phyloP scores from a whole-genome alignment of 1,284 basidiomycete species.

The Grifola frondosa region DNA sequence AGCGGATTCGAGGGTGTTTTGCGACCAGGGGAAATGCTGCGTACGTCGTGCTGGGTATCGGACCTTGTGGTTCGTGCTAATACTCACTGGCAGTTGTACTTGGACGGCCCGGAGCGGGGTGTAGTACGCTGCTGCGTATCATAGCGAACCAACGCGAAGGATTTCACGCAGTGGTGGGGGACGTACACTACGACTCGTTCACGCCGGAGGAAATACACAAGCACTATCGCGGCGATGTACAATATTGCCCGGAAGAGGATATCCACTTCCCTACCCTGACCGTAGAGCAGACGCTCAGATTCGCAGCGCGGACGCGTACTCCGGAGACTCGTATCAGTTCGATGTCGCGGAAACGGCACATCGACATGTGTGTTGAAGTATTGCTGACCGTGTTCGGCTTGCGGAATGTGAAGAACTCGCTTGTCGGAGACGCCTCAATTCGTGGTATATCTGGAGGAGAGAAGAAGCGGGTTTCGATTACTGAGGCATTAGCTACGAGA shows the following conservation, averaged over 20 bases:
- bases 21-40: slow-evolving; percentile 54
- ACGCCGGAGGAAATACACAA: slow-evolving; percentile 46
- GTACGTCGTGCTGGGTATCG: slow-evolving; percentile 28
- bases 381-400: slow-evolving; percentile 70
- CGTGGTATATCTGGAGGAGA: slow-evolving; percentile 81
- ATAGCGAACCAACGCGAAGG: slow-evolving; percentile 63
- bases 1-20: slow-evolving; percentile 43
- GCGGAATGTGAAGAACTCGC: slow-evolving; percentile 51
- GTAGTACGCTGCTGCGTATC: slow-evolving; percentile 68
- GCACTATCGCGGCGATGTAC: slow-evolving; percentile 62
- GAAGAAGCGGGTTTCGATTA: slow-evolving; percentile 75
- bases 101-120: slow-evolving; percentile 63
- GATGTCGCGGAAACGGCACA: slow-evolving; percentile 46
- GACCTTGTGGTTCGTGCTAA: background rate
- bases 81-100: slow-evolving; percentile 43
- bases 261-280: slow-evolving; percentile 72
- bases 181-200: slow-evolving; percentile 64
- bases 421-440: slow-evolving; percentile 73
- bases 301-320: slow-evolving; percentile 57
- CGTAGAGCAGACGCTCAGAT: slow-evolving; percentile 58
- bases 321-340: slow-evolving; percentile 46
- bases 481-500: slow-evolving; percentile 61
- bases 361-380: slow-evolving; percentile 47
- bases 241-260: slow-evolving; percentile 67
- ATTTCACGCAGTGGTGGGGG: slow-evolving; percentile 56